These are phyloP conservation scores for Yarrowia sp. DNA, from an alignment of 805 yeast species.

Conservation along the genomic window DNA sequence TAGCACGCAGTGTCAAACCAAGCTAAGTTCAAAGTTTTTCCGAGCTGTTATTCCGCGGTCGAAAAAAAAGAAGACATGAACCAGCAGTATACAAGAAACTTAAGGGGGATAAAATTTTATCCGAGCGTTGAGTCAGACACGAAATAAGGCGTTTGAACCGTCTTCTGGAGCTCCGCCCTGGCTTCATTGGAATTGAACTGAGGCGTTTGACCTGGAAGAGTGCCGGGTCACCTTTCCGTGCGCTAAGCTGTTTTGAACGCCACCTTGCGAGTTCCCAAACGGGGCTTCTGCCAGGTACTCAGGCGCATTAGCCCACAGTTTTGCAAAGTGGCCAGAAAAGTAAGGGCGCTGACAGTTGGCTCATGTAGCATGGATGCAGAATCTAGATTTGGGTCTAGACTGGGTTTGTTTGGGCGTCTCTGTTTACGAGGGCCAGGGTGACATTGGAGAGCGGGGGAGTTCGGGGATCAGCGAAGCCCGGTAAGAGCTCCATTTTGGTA, in stretches of 20 bases:
- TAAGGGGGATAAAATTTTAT: background rate
- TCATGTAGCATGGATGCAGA: background rate
- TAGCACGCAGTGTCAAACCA: background rate
- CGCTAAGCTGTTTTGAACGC: background rate
- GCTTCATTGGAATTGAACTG: background rate
- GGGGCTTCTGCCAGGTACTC: slow-evolving; percentile 15
- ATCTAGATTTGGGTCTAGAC: slow-evolving; percentile 16
- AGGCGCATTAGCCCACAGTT: background rate
- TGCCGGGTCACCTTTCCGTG: background rate
- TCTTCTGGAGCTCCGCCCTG: background rate
- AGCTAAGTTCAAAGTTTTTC: slow-evolving; percentile 16
- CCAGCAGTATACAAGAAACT: background rate
- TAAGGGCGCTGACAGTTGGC: background rate
- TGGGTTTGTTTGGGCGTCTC: too few species aligned
- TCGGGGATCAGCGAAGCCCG: background rate
- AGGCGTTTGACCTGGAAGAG: too few species aligned
- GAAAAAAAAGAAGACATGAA: background rate
- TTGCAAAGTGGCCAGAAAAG: background rate
- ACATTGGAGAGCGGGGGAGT: background rate
- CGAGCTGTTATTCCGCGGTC: slow-evolving; percentile 13
- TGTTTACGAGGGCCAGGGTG: too few species aligned
- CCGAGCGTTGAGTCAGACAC: background rate
- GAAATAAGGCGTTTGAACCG: background rate
- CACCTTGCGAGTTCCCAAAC: background rate
- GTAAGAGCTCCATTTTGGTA: background rate